Conservation (phyloP, 2,329 filamentous ascomycete species). For the Periconia sp. region DNA sequence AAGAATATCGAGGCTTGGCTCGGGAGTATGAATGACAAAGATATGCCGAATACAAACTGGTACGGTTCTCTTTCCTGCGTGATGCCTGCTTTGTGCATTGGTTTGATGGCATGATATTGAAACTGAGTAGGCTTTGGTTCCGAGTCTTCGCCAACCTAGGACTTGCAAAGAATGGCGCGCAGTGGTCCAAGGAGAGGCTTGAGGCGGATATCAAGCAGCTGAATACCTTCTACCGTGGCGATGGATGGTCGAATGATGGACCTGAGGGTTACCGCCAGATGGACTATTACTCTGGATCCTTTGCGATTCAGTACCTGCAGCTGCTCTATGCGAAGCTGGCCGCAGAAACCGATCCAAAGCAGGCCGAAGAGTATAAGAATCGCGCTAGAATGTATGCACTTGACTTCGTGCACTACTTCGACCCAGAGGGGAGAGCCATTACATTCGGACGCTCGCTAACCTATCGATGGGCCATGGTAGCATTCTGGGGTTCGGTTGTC, state of each 20-base stretch:
- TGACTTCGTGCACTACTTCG: constrained; percentile 78
- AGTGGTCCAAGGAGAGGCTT: constrained; percentile 71
- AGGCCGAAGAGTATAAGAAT: constrained; percentile 72
- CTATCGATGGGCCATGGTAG: constrained; percentile 86
- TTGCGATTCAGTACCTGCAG: constrained; percentile 81
- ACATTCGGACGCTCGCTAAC: constrained; percentile 80
- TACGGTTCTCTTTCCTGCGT: constrained; percentile 36
- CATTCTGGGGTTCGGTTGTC: constrained; percentile 79
- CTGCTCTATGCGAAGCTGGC: constrained; percentile 77
- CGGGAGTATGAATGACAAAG: constrained; percentile 79
- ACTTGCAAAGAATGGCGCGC: constrained; percentile 74
- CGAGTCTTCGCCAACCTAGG: constrained; percentile 83
- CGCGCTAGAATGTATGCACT: constrained; percentile 70
- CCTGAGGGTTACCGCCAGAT: constrained; percentile 81
- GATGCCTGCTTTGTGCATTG: background rate
- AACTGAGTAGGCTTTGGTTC: constrained; percentile 73
- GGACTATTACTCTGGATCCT: constrained; percentile 85
- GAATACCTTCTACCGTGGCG: constrained; percentile 81
- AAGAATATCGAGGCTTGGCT: constrained; percentile 74
- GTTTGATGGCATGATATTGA: constrained; percentile 27
- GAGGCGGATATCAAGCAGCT: constrained; percentile 79
- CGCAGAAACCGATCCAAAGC: constrained; percentile 66
- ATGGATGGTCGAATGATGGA: constrained; percentile 83
- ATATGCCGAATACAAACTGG: constrained; percentile 71
- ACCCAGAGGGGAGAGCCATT: constrained; percentile 72